Percentiles rank a stretch among this genome's conserved stretches.
These are phyloP conservation scores for Panus rudis DNA, from an alignment of 768 basidiomycete genomes.

Conservation along the genomic window DNA sequence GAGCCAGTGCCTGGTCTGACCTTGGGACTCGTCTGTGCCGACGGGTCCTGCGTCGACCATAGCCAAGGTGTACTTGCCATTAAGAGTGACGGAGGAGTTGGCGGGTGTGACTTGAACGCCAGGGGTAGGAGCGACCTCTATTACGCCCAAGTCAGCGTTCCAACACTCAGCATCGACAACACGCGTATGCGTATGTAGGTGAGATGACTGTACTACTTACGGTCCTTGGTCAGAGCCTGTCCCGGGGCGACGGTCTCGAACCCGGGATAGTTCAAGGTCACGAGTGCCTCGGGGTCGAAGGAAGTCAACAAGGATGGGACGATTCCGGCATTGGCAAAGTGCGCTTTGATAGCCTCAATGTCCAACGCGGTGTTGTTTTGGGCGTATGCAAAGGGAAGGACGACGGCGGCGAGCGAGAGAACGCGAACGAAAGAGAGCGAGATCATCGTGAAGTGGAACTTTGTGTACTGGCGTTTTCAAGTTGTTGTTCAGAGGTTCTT, in stretches of 20 bases:
- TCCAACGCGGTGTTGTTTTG: conserved; percentile 39
- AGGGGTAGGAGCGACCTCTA: conserved; percentile 55
- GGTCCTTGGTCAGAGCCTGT: conserved; percentile 46
- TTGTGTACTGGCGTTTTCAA: too few relatives aligned
- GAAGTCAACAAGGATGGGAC: conserved; percentile 53
- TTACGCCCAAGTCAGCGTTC: not conserved
- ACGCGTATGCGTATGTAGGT: not conserved
- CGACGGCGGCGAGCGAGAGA: conserved; percentile 18
- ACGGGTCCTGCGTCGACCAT: conserved; percentile 74
- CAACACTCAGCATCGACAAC: not conserved
- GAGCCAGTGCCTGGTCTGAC: conserved; percentile 77
- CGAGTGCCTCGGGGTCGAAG: conserved; percentile 57
- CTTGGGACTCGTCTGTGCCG: conserved; percentile 48
- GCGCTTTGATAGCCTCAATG: conserved; percentile 57
- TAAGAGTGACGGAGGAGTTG: conserved; percentile 39
- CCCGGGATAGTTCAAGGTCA: conserved; percentile 45
- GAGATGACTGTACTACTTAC: conserved; percentile 33
- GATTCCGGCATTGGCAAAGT: conserved; percentile 54
- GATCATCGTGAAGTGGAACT: too few relatives aligned
- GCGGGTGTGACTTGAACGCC: conserved; percentile 43
- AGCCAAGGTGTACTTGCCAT: conserved; percentile 53
- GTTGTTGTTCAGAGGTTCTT: too few relatives aligned
- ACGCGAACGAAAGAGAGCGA: conserved; percentile 19
- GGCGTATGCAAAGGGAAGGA: conserved; percentile 38
- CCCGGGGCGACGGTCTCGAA: conserved; percentile 49